Percentiles rank a stretch among this genome's conserved stretches.
Conservation (phyloP, 1,284 basidiomycete genomes). For the Leccinum laetum region DNA sequence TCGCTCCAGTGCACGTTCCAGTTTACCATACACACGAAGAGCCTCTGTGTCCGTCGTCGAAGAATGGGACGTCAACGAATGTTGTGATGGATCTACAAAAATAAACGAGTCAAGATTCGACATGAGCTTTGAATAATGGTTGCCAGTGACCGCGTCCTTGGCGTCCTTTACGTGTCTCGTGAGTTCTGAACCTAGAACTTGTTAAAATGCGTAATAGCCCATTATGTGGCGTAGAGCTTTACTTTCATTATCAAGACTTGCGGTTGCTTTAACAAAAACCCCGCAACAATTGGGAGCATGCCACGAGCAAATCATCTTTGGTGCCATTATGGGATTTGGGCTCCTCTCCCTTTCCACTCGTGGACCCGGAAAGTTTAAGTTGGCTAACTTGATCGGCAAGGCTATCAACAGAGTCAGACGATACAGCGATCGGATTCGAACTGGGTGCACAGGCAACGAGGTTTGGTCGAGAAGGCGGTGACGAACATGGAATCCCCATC, state of each 20-base stretch:
- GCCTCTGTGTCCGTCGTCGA: constrained; percentile 27
- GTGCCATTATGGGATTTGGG: neutral
- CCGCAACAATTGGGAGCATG: constrained; percentile 41
- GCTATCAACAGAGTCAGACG: too few species aligned
- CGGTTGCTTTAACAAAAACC: constrained; percentile 43
- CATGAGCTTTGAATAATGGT: constrained; percentile 18
- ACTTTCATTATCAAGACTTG: constrained; percentile 29
- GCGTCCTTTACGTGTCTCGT: constrained; percentile 24
- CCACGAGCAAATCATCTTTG: constrained; percentile 27
- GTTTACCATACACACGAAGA: constrained; percentile 44
- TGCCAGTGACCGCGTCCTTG: constrained; percentile 9
- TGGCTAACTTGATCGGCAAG: constrained; percentile 8
- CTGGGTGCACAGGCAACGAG: too few species aligned
- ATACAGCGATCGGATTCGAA: too few species aligned
- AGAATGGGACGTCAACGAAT: neutral
- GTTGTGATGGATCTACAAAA: constrained; percentile 1
- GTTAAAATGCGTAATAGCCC: neutral
- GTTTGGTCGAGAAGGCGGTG: too few species aligned
- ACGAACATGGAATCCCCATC: too few species aligned
- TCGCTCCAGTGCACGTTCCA: constrained; percentile 59
- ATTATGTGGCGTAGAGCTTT: neutral
- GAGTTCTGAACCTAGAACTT: constrained; percentile 19
- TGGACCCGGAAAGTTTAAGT: constrained; percentile 18
- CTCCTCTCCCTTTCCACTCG: neutral
- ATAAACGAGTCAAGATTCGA: constrained; percentile 15